These are phyloP conservation scores for Pachyrhizus erosus DNA, from an alignment of 306 rosid genomes.

Conservation along the genomic window DNA sequence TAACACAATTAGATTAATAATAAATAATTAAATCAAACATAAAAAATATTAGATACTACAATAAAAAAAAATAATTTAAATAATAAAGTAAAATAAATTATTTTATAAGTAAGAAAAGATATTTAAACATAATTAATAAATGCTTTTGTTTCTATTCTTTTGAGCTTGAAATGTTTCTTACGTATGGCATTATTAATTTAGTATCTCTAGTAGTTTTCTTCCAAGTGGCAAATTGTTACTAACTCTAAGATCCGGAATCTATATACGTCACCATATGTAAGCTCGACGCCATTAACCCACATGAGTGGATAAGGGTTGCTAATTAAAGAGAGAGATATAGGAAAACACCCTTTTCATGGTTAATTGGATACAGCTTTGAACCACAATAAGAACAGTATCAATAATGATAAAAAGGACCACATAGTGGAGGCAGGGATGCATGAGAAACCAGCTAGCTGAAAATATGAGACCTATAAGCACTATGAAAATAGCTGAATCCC, in stretches of 20 bases:
- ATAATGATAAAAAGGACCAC: constrained; percentile 27
- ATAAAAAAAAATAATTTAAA: no score
- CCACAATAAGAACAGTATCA: constrained; percentile 3
- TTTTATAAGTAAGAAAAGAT: no score
- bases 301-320: background rate
- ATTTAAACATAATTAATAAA: background rate
- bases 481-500: constrained; percentile 42
- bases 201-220: background rate
- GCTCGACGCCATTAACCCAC: constrained; percentile 1
- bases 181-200: background rate
- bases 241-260: background rate
- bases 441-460: constrained; percentile 14
- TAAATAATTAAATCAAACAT: no score
- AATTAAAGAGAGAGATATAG: constrained; percentile 4
- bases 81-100: no score
- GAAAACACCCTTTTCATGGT: constrained; percentile 28
- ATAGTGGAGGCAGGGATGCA: background rate
- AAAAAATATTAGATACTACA: no score
- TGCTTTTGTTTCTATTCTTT: background rate
- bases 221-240: constrained; percentile 21
- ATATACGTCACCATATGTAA: constrained; percentile 22
- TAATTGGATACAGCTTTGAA: constrained; percentile 50
- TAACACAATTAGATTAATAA: no score
- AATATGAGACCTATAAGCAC: constrained; percentile 41
- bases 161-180: background rate